These are phyloP conservation scores for Daldinia sp. DNA, from an alignment of 2,329 filamentous ascomycete genomes.

Conservation along the genomic window DNA sequence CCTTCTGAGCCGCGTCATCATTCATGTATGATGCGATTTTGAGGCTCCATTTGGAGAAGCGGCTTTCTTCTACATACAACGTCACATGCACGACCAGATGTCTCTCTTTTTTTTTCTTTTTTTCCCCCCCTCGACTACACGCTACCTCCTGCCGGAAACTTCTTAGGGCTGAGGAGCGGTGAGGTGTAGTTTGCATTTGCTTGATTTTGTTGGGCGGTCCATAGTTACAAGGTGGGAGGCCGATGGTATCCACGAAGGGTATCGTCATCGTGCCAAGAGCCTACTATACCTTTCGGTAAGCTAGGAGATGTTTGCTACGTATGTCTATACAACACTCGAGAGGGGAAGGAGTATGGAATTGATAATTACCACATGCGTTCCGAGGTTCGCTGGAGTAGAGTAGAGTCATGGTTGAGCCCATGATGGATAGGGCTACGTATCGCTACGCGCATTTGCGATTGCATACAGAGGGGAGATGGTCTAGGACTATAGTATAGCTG, in stretches of 20 bases:
- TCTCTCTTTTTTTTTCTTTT: too few species aligned
- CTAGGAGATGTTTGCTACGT: not conserved
- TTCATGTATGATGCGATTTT: conserved; percentile 16
- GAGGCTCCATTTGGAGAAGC: conserved; percentile 19
- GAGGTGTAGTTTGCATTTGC: not conserved
- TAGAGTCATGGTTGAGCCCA: not conserved
- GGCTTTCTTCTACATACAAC: conserved; percentile 11
- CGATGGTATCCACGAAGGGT: not conserved
- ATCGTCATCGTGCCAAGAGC: not conserved
- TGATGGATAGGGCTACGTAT: not conserved
- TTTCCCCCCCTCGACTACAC: not conserved
- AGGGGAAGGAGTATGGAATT: not conserved
- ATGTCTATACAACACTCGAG: not conserved
- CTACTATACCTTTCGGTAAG: not conserved
- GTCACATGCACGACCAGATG: conserved; percentile 12
- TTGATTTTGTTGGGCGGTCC: not conserved
- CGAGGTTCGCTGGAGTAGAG: not conserved
- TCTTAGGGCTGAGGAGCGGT: conserved; percentile 17
- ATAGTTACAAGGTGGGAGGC: not conserved
- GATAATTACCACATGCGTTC: not conserved
- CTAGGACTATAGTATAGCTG: conserved; percentile 14
- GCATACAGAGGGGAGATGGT: not conserved
- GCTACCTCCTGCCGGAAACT: conserved; percentile 3
- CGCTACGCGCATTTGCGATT: not conserved
- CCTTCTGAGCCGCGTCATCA: conserved; percentile 29